These are phyloP conservation scores for Oryza officinalis DNA, from an alignment of 176 grass and related monocot genomes.

Conservation along the genomic window DNA sequence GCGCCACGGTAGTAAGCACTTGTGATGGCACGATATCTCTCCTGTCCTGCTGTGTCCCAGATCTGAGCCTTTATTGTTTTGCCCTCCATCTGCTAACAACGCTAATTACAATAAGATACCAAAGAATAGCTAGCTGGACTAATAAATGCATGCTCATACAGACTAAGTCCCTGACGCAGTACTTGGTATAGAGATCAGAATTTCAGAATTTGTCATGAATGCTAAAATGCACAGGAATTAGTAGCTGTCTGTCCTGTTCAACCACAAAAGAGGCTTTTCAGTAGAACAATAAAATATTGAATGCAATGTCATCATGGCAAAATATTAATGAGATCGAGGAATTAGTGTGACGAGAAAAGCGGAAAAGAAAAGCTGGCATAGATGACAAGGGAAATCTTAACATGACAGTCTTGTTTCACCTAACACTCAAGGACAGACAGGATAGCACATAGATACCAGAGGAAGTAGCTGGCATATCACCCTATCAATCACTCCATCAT, in stretches of 20 bases:
- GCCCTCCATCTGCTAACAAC: conserved; percentile 62
- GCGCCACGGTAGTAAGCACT: conserved; percentile 82
- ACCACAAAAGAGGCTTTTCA: conserved; percentile 1
- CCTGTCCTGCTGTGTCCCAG: conserved; percentile 92
- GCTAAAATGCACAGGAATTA: conserved; percentile 21
- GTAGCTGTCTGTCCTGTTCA: not conserved
- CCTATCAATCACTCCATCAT: conserved; percentile 23
- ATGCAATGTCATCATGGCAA: not conserved
- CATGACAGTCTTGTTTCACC: conserved; percentile 39
- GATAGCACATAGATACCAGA: conserved; percentile 32
- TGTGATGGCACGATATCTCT: conserved; percentile 90
- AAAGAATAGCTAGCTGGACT: not conserved
- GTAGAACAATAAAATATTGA: not conserved
- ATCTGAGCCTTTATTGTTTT: conserved; percentile 87
- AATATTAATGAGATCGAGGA: not conserved
- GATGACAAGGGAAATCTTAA: not conserved
- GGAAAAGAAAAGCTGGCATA: not conserved
- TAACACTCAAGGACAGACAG: conserved; percentile 26
- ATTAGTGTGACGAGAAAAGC: not conserved
- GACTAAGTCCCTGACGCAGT: not conserved
- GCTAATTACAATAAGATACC: conserved; percentile 11
- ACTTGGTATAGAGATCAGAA: not conserved
- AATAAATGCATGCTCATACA: not conserved
- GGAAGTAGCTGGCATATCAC: conserved; percentile 43
- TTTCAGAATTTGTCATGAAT: not conserved